These are phyloP conservation scores for Pyrrhoderma lamaoense DNA, from an alignment of 1,284 basidiomycete species.

Conservation along the genomic window DNA sequence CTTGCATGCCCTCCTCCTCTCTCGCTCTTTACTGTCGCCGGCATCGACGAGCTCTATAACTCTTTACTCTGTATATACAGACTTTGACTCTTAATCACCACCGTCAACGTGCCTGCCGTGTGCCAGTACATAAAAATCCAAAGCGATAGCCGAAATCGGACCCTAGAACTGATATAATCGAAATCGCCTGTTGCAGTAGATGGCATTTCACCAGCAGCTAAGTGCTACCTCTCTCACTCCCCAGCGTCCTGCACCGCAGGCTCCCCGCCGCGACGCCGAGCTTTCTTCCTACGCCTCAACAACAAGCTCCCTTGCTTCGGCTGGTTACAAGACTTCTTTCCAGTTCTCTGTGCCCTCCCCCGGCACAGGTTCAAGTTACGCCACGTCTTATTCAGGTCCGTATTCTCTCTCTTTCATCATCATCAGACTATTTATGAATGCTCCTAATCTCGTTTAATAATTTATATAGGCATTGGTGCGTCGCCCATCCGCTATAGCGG, in stretches of 20 bases:
- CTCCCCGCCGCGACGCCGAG: constrained; percentile 36
- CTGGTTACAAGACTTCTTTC: constrained; percentile 55
- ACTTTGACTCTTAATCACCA: too few species aligned
- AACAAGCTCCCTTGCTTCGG: constrained; percentile 31
- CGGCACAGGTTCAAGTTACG: constrained; percentile 52
- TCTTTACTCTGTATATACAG: not conserved
- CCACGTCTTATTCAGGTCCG: constrained; percentile 42
- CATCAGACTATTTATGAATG: too few species aligned
- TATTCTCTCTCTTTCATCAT: too few species aligned
- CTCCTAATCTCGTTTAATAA: too few species aligned
- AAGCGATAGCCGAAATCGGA: too few species aligned
- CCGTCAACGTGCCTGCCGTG: too few species aligned
- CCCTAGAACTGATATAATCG: too few species aligned
- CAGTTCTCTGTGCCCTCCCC: constrained; percentile 35
- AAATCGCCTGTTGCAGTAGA: not conserved
- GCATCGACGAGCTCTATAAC: not conserved
- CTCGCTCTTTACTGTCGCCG: not conserved
- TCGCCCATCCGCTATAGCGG: constrained; percentile 52
- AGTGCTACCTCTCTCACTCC: constrained; percentile 45
- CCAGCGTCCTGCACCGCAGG: constrained; percentile 58
- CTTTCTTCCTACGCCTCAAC: not conserved
- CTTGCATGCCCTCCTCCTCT: not conserved
- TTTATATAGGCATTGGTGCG: constrained; percentile 53
- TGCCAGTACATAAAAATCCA: too few species aligned
- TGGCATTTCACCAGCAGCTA: constrained; percentile 37